Evolutionary conservation across 345 rosid species (phyloP).

Genomic region (Theobroma cacao): DNA sequence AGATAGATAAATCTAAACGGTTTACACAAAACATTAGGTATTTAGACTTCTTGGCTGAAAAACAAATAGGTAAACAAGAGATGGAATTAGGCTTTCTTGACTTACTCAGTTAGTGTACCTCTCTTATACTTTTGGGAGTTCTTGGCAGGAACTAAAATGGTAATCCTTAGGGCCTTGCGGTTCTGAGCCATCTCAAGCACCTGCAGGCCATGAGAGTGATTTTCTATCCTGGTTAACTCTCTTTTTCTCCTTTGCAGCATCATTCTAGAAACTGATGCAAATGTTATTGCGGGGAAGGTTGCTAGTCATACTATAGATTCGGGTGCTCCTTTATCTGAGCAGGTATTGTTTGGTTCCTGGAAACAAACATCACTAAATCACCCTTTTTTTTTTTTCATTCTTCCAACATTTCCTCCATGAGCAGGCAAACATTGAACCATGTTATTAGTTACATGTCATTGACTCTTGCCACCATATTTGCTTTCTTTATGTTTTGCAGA

Average conservation of each 20-base stretch:
- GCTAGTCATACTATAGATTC: conserved; percentile 62
- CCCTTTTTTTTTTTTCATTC: background rate
- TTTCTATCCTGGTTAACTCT: background rate
- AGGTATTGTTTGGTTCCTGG: conserved; percentile 38
- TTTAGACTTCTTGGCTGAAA: background rate
- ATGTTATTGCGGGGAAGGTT: conserved; percentile 69
- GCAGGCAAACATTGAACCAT: background rate
- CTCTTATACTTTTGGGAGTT: background rate
- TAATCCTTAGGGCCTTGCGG: background rate
- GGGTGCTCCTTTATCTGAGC: conserved; percentile 73
- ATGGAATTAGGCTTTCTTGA: background rate
- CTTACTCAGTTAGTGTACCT: background rate
- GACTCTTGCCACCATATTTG: background rate
- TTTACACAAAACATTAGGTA: background rate
- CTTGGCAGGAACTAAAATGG: background rate
- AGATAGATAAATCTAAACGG: background rate
- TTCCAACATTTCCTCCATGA: background rate
- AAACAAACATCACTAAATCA: background rate
- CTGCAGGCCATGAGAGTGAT: background rate
- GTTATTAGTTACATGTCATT: too few species aligned
- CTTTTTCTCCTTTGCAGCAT: conserved; percentile 37
- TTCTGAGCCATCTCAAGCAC: background rate
- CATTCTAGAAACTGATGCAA: conserved; percentile 76
- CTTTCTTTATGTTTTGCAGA: conserved; percentile 35
- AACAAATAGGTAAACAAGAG: background rate